Evolutionary conservation across 768 basidiomycete genomes (phyloP), one percentile per base, ranked within the genome.

Genomic region (Coprinopsis cinerea): DNA sequence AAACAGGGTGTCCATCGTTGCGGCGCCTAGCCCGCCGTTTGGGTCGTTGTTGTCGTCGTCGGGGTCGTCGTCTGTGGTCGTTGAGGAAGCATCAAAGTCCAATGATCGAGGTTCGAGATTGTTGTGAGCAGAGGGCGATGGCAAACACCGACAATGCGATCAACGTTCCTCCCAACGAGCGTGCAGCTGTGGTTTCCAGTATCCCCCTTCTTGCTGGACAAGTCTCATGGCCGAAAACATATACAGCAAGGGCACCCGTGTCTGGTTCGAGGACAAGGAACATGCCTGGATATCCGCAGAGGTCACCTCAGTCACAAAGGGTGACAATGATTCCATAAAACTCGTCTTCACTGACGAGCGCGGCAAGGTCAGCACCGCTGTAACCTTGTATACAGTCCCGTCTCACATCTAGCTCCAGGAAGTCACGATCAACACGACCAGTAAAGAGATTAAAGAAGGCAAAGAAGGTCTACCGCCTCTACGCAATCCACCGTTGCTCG

Each of bases 191-290:
- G 40, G 27, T 53, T 50, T 57, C 51, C 52, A 46, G 57, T 56
- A 49, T 30, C 42, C 53, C 52, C 59, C 52, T 58, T 56, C 61
- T 58, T 62, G 59, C 61, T 59, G 64, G 65, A 57, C 62, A 61
- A 61, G 61, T 56, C 25, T 49, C 67, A 91, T 91, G 88, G 86
- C 88, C 66, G 88, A 91, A 74, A 89, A 90, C 74, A 87, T 90
- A 62, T 91, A 90, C 73, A 87, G 83, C 77, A 90, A 85, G 68
- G 88, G 88, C 54, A 90, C 88, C 55, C 77, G 88, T 59, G 88
- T 90, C 62, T 91, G 88, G 92, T 92, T 94, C 61, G 81, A 91
- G 55, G 92, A 95, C 74, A 92, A 89, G 68, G 92, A 95, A 54
- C 82, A 86, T 57, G 92, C 91, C 54, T 96, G 93, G 93, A 77